Evolutionary conservation across 805 yeast genomes (phyloP), one percentile per base, ranked within the genome.

Genomic region (Ogataea neopini): DNA sequence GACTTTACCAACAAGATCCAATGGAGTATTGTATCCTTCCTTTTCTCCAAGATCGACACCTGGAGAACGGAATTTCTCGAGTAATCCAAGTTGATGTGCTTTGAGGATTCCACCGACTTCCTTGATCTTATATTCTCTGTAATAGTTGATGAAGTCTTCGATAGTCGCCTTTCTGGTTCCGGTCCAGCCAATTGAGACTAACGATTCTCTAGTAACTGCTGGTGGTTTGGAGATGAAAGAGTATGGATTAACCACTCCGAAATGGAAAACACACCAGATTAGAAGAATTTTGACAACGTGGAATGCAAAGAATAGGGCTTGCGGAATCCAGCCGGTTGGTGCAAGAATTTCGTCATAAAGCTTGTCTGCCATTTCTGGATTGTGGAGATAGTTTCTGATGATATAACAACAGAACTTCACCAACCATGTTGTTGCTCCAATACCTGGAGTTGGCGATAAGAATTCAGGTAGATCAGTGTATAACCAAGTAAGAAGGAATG

Each of bases 401-500:
- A 71, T 18, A 20, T 56, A 50, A 11, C 66, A 60, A 4, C 60
- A 46, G 2, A 51, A 15, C 45, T 60, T 68, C 5, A 77, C 68
- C 22, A 81, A 47, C 56, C 81, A 79, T 58, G 82, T 84, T 9
- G 95, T 85, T 47, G 89, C 69, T 54, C 91, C 86, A 48, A 83
- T 76, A 19, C 97, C 97, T 0, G 98, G 98, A 3, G 98, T 92
- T 40, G 97, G 97, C 29, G 91, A 80, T 45, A 89, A 72, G 58
- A 74, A 77, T 61, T 89, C 96, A 1, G 99, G 99, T 64, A 94
- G 75, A 70, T 94, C 98, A 1, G 96, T 83, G 67, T 91, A 94
- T 49, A 94, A 76, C 98, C 99, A 94, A 14, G 70, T 68, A 8
- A 77, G 43, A 57, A 88, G 68, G 3, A 70, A 48, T 1, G 74